Evolutionary conservation across 164 flowering plant species (phyloP), one percentile per base, ranked within the genome.

Genomic region (Sedum album): DNA sequence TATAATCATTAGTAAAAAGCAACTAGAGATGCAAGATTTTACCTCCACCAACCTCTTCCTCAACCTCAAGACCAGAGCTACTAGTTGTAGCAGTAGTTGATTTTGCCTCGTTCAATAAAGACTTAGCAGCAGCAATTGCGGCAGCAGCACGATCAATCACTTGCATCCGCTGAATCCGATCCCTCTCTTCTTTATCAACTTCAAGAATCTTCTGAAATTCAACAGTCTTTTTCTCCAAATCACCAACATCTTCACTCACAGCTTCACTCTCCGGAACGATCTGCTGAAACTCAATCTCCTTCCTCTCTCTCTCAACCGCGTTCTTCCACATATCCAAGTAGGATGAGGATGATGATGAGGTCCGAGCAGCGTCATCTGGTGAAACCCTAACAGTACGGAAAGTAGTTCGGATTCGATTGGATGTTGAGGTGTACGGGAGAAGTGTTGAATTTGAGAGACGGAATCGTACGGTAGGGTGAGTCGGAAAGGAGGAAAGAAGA

Each of bases 71-170:
- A 21, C 2, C 31, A 7, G 23, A 2, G n/a, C 60, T 69, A 20
- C n/a, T 76, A 76, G n/a, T 46, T 2, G 51, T 46, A 46, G 51
- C n/a, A 17, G 60, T 23, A 11, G 48, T 2, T 11, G 48, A 13
- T 4, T 15, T 44, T 44, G 48, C 48, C 60, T 88, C 93, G 65
- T 77, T 62, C 9, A 94, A 65, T 64, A 91, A 44, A 2, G 90
- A 79, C 4, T 79, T 77, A 1, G 98, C 96, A 0, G 97, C 98
- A 0, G 93, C 88, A 31, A 94, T 87, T 1, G 98, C 97, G 0
- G 98, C 98, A 0, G 96, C 88, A 4, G 97, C 98, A 1, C 97
- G 85, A 78, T 89, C 93, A 68, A 94, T 80, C 2, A 94, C 93
- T 81, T 91, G 98, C 82, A 88, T 79, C 53, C 89, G 74, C 82